A percentile compares a stretch with the other conserved stretches of the same genome.
Evolutionary conservation across 805 yeast genomes (phyloP).

Genomic region (Lachancea waltii): DNA sequence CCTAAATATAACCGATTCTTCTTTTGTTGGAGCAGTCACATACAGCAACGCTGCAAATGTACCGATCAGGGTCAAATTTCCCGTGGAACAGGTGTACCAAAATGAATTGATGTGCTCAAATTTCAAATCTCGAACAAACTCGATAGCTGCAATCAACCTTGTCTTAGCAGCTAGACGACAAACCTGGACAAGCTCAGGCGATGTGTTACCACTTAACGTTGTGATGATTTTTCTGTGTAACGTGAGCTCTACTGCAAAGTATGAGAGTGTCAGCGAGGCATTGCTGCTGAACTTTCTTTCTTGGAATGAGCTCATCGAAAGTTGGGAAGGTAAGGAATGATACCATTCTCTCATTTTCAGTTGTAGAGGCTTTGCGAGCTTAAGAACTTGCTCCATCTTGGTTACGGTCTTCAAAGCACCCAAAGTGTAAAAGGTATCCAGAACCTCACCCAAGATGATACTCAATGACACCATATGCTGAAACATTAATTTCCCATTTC

Average conservation of each 20-base stretch:
- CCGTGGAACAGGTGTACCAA: slow-evolving; percentile 81
- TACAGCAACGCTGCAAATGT: slow-evolving; percentile 78
- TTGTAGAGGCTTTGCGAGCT: slow-evolving; percentile 76
- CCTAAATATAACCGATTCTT: slow-evolving; percentile 58
- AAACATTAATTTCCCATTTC: slow-evolving; percentile 63
- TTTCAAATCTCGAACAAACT: slow-evolving; percentile 65
- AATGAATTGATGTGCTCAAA: slow-evolving; percentile 82
- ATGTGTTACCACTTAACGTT: slow-evolving; percentile 39
- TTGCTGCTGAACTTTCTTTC: slow-evolving; percentile 63
- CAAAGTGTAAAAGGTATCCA: slow-evolving; percentile 67
- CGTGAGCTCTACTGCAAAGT: slow-evolving; percentile 84
- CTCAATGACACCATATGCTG: slow-evolving; percentile 61
- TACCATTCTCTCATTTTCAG: slow-evolving; percentile 68
- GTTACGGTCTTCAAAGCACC: slow-evolving; percentile 50
- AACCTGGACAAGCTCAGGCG: slow-evolving; percentile 51
- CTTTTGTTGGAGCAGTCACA: slow-evolving; percentile 55
- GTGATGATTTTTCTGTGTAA: slow-evolving; percentile 73
- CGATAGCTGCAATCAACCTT: slow-evolving; percentile 73
- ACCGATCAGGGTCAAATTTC: slow-evolving; percentile 77
- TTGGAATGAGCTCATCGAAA: slow-evolving; percentile 56
- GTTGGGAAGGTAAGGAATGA: slow-evolving; percentile 57
- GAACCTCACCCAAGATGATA: slow-evolving; percentile 61
- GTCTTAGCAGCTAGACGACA: slow-evolving; percentile 84
- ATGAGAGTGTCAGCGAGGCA: slow-evolving; percentile 75
- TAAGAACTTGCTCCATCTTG: slow-evolving; percentile 61